phyloP scores from a whole-genome alignment of 768 basidiomycete species.

The Ephemerocybe angulata region DNA sequence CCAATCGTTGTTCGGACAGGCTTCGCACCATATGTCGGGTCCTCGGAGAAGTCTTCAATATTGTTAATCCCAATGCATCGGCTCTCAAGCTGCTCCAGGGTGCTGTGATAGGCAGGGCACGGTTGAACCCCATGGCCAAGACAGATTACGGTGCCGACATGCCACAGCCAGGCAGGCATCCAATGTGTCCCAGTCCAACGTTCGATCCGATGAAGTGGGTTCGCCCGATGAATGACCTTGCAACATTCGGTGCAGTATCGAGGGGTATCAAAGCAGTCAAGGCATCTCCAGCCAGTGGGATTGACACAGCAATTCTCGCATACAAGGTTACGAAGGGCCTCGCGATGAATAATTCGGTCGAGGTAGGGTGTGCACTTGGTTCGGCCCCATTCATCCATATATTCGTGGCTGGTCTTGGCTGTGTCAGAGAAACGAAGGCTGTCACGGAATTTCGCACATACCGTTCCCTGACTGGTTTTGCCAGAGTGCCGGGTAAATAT shows the following conservation, averaged over 20 bases:
- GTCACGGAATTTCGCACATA: too few relatives aligned
- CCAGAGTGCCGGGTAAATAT: too few relatives aligned
- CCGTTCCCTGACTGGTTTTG: too few relatives aligned
- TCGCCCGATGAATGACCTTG: not conserved
- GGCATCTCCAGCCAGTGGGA: not conserved
- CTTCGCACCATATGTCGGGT: not conserved
- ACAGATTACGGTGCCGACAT: constrained; percentile 18
- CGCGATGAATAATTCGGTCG: not conserved
- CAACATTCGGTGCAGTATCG: not conserved
- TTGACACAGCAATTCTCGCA: not conserved
- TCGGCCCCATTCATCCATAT: not conserved
- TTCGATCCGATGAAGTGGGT: constrained; percentile 18
- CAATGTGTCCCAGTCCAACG: constrained; percentile 19
- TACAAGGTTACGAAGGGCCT: not conserved
- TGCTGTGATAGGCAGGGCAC: constrained; percentile 10
- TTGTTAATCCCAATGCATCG: not conserved
- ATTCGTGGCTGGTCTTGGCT: not conserved
- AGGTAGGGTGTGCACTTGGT: not conserved
- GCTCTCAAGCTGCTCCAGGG: not conserved
- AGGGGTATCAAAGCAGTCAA: not conserved
- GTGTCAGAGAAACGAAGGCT: too few relatives aligned
- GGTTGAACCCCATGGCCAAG: constrained; percentile 18
- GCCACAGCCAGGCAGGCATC: constrained; percentile 11
- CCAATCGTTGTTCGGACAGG: not conserved
- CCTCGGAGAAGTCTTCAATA: not conserved